phyloP scores from a whole-genome alignment of 257 asterid genomes.

The Lycium barbarum region DNA sequence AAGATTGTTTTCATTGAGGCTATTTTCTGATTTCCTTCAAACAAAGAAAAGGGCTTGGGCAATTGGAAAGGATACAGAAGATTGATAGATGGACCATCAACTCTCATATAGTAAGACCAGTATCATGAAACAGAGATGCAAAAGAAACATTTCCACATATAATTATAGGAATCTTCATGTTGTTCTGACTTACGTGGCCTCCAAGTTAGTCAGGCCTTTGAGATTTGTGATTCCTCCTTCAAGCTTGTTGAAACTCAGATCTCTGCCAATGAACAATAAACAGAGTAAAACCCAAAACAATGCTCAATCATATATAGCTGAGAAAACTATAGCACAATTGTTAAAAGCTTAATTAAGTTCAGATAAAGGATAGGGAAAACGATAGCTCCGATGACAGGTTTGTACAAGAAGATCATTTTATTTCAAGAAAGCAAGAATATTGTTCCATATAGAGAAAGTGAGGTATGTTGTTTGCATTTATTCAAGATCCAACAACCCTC shows the following conservation, averaged over 20 bases:
- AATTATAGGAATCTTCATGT: neutral
- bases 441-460: no score
- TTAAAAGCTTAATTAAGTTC: neutral
- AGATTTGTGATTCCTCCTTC: constrained; percentile 54
- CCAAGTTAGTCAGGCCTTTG: constrained; percentile 25
- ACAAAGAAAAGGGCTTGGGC: neutral
- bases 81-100: neutral
- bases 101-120: neutral
- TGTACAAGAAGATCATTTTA: neutral
- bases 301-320: neutral
- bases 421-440: no score
- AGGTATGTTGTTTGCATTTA: no score
- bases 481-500: no score
- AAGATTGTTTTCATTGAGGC: neutral
- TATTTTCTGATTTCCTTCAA: neutral
- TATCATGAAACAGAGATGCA: neutral
- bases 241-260: constrained; percentile 64
- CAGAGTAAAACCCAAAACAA: neutral
- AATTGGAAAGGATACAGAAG: neutral
- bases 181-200: constrained; percentile 42
- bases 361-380: neutral
- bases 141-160: neutral
- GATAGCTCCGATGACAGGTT: neutral
- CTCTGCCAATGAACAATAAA: constrained; percentile 46
- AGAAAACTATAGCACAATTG: neutral